A percentile compares a stretch with the other conserved stretches of the same genome.
These are phyloP conservation scores for Leavenworthia alabamica DNA, from an alignment of 345 rosid species.

Conservation along the genomic window DNA sequence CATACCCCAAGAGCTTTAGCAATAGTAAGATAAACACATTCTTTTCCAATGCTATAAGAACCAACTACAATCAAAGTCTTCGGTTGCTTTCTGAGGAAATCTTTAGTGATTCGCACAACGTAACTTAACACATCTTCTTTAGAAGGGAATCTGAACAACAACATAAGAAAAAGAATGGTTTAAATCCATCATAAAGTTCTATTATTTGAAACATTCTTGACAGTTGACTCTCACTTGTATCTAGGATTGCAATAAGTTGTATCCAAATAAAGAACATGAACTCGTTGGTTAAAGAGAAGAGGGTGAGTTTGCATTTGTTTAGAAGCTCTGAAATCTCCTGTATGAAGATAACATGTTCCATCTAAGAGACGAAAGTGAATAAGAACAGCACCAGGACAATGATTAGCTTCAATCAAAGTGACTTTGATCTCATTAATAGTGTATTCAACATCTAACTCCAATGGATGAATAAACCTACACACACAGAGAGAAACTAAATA, in stretches of 20 bases:
- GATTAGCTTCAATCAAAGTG: slow-evolving; percentile 69
- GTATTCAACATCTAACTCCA: slow-evolving; percentile 49
- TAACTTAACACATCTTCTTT: slow-evolving; percentile 62
- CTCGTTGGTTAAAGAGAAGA: slow-evolving; percentile 43
- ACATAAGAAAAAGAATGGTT: neutral
- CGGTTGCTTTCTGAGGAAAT: slow-evolving; percentile 52
- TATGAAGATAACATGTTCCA: slow-evolving; percentile 61
- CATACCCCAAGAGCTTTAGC: slow-evolving; percentile 69
- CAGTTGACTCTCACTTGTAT: slow-evolving; percentile 56
- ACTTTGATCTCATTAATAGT: slow-evolving; percentile 49
- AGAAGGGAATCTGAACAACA: slow-evolving; percentile 55
- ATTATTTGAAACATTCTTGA: neutral
- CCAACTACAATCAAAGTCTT: slow-evolving; percentile 67
- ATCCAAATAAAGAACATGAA: slow-evolving; percentile 64
- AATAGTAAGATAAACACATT: slow-evolving; percentile 69
- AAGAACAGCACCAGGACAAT: slow-evolving; percentile 76
- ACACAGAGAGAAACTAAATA: slow-evolving; percentile 4
- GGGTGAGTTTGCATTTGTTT: slow-evolving; percentile 52
- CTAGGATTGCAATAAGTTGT: slow-evolving; percentile 78
- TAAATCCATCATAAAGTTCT: neutral
- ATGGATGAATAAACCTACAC: slow-evolving; percentile 46
- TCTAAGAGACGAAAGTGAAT: slow-evolving; percentile 49
- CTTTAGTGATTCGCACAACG: slow-evolving; percentile 49
- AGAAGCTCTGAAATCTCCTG: slow-evolving; percentile 84
- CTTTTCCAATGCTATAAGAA: slow-evolving; percentile 83